These are phyloP conservation scores for Boletus vinaceobasis DNA, from an alignment of 768 basidiomycete species.

Conservation along the genomic window DNA sequence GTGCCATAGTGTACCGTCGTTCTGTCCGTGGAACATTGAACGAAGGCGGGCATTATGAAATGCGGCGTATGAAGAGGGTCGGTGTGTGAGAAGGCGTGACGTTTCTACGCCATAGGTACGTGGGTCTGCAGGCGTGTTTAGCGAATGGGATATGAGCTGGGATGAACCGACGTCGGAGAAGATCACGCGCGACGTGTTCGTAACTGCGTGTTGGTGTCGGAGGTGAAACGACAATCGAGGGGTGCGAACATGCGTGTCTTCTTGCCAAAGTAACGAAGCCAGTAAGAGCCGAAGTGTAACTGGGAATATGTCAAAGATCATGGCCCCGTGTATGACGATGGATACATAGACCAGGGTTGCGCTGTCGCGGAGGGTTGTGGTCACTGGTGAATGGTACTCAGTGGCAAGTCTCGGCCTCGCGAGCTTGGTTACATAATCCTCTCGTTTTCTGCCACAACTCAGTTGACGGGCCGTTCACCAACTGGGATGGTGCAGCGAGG, in stretches of 20 bases:
- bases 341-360: not conserved
- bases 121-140: constrained; percentile 21
- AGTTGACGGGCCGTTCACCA: too few species aligned
- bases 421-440: constrained; percentile 9
- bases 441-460: not conserved
- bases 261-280: constrained; percentile 39
- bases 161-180: constrained; percentile 51
- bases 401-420: too few species aligned
- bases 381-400: too few species aligned
- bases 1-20: constrained; percentile 54
- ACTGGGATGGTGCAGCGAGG: not conserved
- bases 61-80: constrained; percentile 42
- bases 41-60: constrained; percentile 35
- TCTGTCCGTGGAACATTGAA: constrained; percentile 39
- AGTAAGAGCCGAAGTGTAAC: constrained; percentile 41
- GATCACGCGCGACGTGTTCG: constrained; percentile 51
- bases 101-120: constrained; percentile 44
- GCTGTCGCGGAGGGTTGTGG: not conserved
- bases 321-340: not conserved
- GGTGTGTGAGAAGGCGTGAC: constrained; percentile 37
- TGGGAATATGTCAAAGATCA: constrained; percentile 34
- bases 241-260: constrained; percentile 29
- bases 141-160: constrained; percentile 26
- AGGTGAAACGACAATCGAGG: constrained; percentile 54
- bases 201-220: constrained; percentile 61